Conservation (phyloP, 768 basidiomycete species). For the Serendipita sp. region DNA sequence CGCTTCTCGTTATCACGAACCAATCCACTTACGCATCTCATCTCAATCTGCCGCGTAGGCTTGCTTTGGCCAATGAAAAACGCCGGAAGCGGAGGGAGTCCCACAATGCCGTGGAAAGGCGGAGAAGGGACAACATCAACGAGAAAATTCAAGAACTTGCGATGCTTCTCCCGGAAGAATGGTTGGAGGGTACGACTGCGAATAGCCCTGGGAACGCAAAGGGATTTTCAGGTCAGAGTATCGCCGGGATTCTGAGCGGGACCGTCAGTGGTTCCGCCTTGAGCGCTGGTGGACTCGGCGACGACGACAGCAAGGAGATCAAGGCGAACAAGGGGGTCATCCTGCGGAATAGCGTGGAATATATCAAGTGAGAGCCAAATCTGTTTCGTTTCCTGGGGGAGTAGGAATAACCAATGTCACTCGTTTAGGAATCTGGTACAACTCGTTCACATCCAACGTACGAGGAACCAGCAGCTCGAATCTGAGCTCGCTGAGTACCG, state of each 20-base stretch:
- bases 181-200: conserved; percentile 36
- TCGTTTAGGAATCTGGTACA: not conserved
- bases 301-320: conserved; percentile 23
- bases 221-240: not conserved
- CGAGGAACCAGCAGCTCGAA: conserved; percentile 1
- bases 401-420: not conserved
- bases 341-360: conserved; percentile 65
- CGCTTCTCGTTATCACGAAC: not conserved
- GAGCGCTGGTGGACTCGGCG: not conserved
- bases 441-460: not conserved
- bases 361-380: conserved; percentile 27
- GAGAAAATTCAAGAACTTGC: conserved; percentile 88
- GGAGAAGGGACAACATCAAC: conserved; percentile 85
- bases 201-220: not conserved
- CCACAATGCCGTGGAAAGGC: conserved; percentile 84
- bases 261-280: conserved; percentile 6
- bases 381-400: not conserved
- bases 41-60: conserved; percentile 17
- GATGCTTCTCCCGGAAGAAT: conserved; percentile 72
- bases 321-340: conserved; percentile 97
- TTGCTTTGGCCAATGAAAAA: conserved; percentile 63
- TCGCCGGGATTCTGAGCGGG: conserved; percentile 8
- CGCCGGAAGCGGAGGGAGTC: conserved; percentile 64
- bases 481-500: conserved; percentile 3
- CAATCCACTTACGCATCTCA: not conserved